phyloP scores from a whole-genome alignment of 225 moss, liverwort and hornwort genomes.

The Bryum argenteum region DNA sequence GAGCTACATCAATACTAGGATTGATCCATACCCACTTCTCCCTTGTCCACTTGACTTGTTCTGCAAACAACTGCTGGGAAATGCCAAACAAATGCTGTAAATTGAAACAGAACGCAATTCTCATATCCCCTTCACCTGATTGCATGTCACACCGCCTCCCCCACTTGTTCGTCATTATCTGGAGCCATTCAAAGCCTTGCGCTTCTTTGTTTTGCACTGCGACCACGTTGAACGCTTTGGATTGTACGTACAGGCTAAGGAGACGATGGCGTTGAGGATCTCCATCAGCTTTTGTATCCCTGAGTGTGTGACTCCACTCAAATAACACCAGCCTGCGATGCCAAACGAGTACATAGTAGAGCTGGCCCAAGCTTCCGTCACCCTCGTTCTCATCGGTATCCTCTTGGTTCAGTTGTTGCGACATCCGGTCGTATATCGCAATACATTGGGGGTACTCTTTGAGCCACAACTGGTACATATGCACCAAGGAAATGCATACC shows the following conservation, averaged over 20 bases:
- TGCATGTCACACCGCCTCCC: background rate
- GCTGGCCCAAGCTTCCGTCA: slow-evolving; percentile 4
- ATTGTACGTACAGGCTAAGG: background rate
- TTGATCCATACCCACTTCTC: slow-evolving; percentile 1
- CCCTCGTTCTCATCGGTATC: background rate
- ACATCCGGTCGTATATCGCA: background rate
- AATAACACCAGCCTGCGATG: background rate
- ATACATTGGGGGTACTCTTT: background rate
- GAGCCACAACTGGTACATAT: background rate
- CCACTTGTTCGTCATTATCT: background rate
- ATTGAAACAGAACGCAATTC: slow-evolving; percentile 3
- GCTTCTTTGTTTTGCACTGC: slow-evolving; percentile 1
- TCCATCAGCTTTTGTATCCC: background rate
- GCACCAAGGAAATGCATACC: slow-evolving; percentile 1
- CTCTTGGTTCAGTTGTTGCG: slow-evolving; percentile 1
- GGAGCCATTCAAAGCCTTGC: background rate
- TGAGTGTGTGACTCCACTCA: slow-evolving; percentile 5
- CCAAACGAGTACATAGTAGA: background rate
- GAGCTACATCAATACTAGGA: background rate
- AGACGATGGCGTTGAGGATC: too few relatives aligned
- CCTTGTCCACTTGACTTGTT: slow-evolving; percentile 2
- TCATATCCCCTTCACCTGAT: background rate
- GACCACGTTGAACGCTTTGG: background rate
- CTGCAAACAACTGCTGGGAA: too few relatives aligned
- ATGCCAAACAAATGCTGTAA: background rate